Evolutionary conservation across 768 basidiomycete species (phyloP), one percentile per base, ranked within the genome.

Genomic region (Piloderma croceum): DNA sequence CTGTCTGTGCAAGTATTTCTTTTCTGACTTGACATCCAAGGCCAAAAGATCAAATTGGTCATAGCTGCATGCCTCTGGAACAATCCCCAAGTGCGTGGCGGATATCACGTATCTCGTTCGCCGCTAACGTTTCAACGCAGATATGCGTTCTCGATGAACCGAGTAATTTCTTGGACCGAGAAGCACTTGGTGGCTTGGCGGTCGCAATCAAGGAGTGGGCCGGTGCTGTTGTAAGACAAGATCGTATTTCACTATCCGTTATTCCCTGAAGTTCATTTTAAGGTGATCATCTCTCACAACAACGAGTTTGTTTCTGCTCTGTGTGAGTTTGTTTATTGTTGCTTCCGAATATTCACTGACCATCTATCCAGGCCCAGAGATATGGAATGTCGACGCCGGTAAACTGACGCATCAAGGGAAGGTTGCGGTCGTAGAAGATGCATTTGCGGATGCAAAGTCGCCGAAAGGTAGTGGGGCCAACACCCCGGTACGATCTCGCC

Each of bases 281-380:
- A 86, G 83, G 81, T 91, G 55, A 96, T 96, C 68, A 97, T 97
- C 59, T 96, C 91, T 23, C 94, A 96, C 71, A 94, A 94, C 64
- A 70, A 81, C 50, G 89, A 91, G 68, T 92, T 90, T 49, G 84
- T 91, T 11, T 69, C 76, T 24, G 81, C 88, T 10, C 68, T 91
- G 37, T 89, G 87, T 89, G 58, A 58, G 83, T 72, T 18, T 49
- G 39, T n/a, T n/a, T n/a, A n/a, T n/a, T n/a, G n/a, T n/a, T n/a
- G 19, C 35, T 31, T 7, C 36, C 29, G 41, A 44, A 38, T 24
- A 38, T 51, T 52, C 34, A 56, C 48, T 38, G 24, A 42, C 44
- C 37, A 39, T 39, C 31, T 42, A 37, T 33, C 36, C 42, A 87
- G 87, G 86, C 55, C 81, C 87, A 34, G 92, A 97, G 65, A 92